Evolutionary conservation across 2,329 filamentous ascomycete species (phyloP).

Genomic region (Aspergillus brasiliensis): DNA sequence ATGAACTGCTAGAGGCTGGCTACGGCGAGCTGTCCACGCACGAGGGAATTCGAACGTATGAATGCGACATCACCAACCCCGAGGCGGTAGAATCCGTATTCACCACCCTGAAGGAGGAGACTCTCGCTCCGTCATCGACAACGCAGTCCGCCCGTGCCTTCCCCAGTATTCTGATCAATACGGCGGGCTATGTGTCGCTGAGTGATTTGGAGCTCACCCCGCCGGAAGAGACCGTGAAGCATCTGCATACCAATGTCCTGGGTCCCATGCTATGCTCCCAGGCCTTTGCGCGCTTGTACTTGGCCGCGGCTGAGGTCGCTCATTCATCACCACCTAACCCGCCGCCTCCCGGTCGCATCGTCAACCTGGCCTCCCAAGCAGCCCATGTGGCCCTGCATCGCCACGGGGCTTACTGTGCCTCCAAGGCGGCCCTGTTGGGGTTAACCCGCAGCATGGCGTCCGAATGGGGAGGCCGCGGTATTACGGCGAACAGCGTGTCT

Average conservation of each 20-base stretch:
- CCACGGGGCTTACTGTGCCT: conserved; percentile 53
- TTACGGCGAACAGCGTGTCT: conserved; percentile 50
- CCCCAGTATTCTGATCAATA: conserved; percentile 47
- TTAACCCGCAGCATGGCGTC: conserved; percentile 50
- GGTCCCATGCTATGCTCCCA: conserved; percentile 51
- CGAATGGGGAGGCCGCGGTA: conserved; percentile 50
- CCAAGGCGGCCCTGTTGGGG: conserved; percentile 49
- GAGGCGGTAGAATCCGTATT: conserved; percentile 51
- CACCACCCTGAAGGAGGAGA: conserved; percentile 34
- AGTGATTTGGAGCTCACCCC: conserved; percentile 47
- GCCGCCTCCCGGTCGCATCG: conserved; percentile 45
- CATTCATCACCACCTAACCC: conserved; percentile 19
- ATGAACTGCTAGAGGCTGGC: conserved; percentile 38
- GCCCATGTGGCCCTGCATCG: conserved; percentile 49
- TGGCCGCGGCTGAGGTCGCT: conserved; percentile 26
- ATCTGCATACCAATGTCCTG: conserved; percentile 48
- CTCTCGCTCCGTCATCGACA: conserved; percentile 14
- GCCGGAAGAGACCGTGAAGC: conserved; percentile 46
- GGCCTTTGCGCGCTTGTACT: conserved; percentile 49
- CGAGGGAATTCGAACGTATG: conserved; percentile 36
- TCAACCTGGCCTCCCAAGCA: conserved; percentile 51
- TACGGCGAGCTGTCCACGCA: conserved; percentile 30
- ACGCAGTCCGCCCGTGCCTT: conserved; percentile 27
- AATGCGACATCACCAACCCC: conserved; percentile 53
- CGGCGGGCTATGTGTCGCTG: conserved; percentile 50